phyloP scores from a whole-genome alignment of 805 yeast genomes.

The Pichia cabralensis region DNA sequence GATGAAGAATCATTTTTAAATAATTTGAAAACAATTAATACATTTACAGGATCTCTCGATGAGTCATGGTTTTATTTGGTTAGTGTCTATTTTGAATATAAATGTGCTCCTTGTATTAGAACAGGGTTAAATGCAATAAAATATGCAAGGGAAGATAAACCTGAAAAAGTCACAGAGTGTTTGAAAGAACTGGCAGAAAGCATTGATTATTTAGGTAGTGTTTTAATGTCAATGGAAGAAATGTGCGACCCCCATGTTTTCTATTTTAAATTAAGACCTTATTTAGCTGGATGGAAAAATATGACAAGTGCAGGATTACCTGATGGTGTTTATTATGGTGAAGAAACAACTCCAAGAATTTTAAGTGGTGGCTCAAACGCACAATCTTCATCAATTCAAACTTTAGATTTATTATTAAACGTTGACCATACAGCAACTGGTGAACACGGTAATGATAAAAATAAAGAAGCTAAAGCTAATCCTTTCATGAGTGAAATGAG shows the following conservation, averaged over 20 bases:
- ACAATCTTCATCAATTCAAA: conserved; percentile 82
- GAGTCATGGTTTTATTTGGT: conserved; percentile 92
- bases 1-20: conserved; percentile 35
- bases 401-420: conserved; percentile 65
- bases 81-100: conserved; percentile 75
- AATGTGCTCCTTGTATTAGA: conserved; percentile 63
- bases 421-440: conserved; percentile 79
- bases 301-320: conserved; percentile 79
- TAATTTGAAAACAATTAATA: conserved; percentile 66
- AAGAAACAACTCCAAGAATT: conserved; percentile 41
- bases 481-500: conserved; percentile 77
- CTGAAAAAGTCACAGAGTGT: conserved; percentile 30
- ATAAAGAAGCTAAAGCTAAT: conserved; percentile 15
- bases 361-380: conserved; percentile 93
- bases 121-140: conserved; percentile 60
- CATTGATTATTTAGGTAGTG: conserved; percentile 63
- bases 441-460: conserved; percentile 4
- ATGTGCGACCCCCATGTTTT: conserved; percentile 93
- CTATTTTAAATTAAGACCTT: conserved; percentile 80
- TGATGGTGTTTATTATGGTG: conserved; percentile 71
- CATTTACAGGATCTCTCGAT: conserved; percentile 84
- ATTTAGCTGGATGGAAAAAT: conserved; percentile 87
- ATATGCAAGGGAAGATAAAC: conserved; percentile 39
- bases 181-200: conserved; percentile 63
- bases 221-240: conserved; percentile 77